Conservation (phyloP, 768 basidiomycete species). For the Ramaria sp. region DNA sequence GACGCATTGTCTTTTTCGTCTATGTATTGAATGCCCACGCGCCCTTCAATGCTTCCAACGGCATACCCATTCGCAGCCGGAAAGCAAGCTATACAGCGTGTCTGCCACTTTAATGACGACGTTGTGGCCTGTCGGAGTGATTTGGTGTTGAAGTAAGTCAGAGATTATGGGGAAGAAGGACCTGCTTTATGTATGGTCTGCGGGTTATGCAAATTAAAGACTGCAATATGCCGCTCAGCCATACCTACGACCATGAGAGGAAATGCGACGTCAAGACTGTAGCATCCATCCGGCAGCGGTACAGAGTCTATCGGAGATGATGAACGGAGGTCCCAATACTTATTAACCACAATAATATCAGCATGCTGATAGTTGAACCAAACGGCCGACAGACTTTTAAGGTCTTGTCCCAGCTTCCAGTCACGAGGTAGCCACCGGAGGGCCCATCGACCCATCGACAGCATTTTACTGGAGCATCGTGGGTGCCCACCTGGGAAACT, state of each 20-base stretch:
- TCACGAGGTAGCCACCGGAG: slow-evolving; percentile 68
- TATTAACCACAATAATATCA: background rate
- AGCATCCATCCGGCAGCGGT: slow-evolving; percentile 82
- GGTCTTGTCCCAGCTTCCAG: slow-evolving; percentile 98
- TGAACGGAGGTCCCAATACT: slow-evolving; percentile 91
- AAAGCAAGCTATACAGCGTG: slow-evolving; percentile 77
- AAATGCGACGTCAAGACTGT: slow-evolving; percentile 73
- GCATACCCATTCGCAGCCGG: slow-evolving; percentile 72
- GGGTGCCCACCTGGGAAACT: slow-evolving; percentile 74
- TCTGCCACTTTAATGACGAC: slow-evolving; percentile 92
- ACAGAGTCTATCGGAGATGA: slow-evolving; percentile 70
- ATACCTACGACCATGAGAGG: slow-evolving; percentile 88
- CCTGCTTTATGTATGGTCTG: slow-evolving; percentile 65
- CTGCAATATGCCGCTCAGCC: slow-evolving; percentile 85
- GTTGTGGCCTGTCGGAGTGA: slow-evolving; percentile 45
- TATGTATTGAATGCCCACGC: slow-evolving; percentile 91
- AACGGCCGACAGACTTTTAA: slow-evolving; percentile 46
- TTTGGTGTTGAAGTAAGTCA: slow-evolving; percentile 1
- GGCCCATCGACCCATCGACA: slow-evolving; percentile 75
- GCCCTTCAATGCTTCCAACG: slow-evolving; percentile 79
- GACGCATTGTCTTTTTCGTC: slow-evolving; percentile 74
- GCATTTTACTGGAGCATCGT: slow-evolving; percentile 81
- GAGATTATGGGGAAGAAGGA: background rate
- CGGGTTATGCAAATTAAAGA: slow-evolving; percentile 80
- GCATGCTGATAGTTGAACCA: background rate